These are phyloP conservation scores for Rubus parviflorus DNA, from an alignment of 306 rosid species.

Conservation along the genomic window DNA sequence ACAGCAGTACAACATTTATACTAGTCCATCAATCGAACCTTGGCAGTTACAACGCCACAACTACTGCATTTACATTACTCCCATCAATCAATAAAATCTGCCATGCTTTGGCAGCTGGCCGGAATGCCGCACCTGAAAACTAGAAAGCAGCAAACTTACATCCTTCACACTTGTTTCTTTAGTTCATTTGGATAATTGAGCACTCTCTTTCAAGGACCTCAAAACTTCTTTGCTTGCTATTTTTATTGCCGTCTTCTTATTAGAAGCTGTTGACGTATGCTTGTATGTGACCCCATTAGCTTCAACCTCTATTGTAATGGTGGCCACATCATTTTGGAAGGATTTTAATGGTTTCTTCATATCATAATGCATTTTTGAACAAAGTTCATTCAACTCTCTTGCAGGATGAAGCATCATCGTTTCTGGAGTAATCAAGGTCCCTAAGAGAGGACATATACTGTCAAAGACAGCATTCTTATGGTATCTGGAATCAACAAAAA, in stretches of 20 bases:
- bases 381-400: conserved; percentile 45
- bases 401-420: conserved; percentile 51
- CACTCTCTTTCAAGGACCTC: conserved; percentile 35
- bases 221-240: conserved; percentile 53
- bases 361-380: conserved; percentile 37
- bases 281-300: conserved; percentile 39
- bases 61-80: no score
- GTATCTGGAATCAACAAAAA: conserved; percentile 66
- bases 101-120: no score
- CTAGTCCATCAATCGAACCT: no score
- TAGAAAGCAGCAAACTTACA: neutral
- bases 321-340: conserved; percentile 16
- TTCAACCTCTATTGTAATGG: conserved; percentile 37
- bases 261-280: conserved; percentile 15
- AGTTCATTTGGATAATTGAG: neutral
- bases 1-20: no score
- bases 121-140: no score
- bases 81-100: no score
- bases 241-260: conserved; percentile 38
- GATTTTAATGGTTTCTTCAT: conserved; percentile 4
- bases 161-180: neutral
- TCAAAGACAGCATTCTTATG: conserved; percentile 47
- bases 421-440: conserved; percentile 64
- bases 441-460: conserved; percentile 64
- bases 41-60: no score